Conservation (phyloP, 2,329 filamentous ascomycete species). For the Penicillium oxalicum region DNA sequence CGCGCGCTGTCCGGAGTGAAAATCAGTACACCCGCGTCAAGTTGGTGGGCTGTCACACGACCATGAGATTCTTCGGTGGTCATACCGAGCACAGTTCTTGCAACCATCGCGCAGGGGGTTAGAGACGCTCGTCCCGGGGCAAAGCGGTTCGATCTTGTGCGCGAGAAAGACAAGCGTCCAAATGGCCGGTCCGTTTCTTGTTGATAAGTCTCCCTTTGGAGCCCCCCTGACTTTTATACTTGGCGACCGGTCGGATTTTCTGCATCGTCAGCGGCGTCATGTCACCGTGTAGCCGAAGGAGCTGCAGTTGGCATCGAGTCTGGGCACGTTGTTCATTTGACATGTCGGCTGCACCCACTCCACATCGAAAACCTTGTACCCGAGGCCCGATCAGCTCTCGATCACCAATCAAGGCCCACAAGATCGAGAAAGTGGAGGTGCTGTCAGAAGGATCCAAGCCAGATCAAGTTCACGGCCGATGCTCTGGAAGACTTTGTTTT, state of each 20-base stretch:
- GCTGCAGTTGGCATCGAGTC: not conserved
- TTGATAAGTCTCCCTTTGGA: not conserved
- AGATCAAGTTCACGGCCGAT: too few species aligned
- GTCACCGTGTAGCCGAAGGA: not conserved
- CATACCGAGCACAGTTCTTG: too few species aligned
- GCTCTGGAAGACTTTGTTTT: too few species aligned
- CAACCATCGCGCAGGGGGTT: too few species aligned
- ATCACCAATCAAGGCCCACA: not conserved
- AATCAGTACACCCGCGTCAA: not conserved
- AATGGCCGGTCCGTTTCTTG: too few species aligned
- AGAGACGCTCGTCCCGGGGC: too few species aligned
- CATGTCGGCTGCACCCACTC: not conserved
- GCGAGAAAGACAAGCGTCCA: too few species aligned
- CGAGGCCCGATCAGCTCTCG: not conserved
- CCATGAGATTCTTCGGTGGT: not conserved
- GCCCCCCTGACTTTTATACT: not conserved
- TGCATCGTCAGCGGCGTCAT: slow-evolving; percentile 2
- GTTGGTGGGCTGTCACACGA: not conserved
- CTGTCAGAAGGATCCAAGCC: too few species aligned
- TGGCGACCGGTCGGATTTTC: not conserved
- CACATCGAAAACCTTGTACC: not conserved
- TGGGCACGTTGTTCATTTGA: not conserved
- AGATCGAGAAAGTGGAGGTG: slow-evolving; percentile 2
- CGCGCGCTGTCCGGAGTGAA: not conserved
- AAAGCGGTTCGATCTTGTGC: too few species aligned